Percentiles rank a stretch among this genome's conserved stretches.
Conservation (phyloP, 2,329 filamentous ascomycete species). For the Colletotrichum neosansevieriae region DNA sequence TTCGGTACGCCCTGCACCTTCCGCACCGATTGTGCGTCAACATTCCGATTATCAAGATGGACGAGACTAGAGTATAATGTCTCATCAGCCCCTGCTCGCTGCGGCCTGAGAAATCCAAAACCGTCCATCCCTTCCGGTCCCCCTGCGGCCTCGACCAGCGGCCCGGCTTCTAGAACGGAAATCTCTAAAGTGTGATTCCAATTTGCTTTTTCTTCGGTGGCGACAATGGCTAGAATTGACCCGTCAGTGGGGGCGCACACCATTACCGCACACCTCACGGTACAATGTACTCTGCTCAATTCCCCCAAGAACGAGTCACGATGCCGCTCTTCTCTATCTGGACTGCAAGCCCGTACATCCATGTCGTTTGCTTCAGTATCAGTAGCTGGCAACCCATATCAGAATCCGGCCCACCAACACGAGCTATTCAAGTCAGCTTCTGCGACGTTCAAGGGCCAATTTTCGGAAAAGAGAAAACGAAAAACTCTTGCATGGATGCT, state of each 20-base stretch:
- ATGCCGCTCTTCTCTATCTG: neutral
- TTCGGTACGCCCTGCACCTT: constrained; percentile 15
- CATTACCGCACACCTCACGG: neutral
- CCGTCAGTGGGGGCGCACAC: constrained; percentile 7
- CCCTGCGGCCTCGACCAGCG: constrained; percentile 7
- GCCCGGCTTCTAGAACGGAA: constrained; percentile 37
- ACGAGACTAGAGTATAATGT: constrained; percentile 16
- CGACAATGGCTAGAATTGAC: constrained; percentile 6
- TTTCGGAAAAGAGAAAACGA: constrained; percentile 1
- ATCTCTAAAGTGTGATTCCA: neutral
- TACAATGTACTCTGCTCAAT: neutral
- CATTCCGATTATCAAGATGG: constrained; percentile 22
- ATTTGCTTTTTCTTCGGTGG: constrained; percentile 6
- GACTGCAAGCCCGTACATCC: constrained; percentile 10
- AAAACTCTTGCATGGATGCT: neutral
- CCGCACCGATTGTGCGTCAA: constrained; percentile 21
- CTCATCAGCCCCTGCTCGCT: constrained; percentile 6
- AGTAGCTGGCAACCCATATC: constrained; percentile 22
- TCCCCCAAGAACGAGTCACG: constrained; percentile 20
- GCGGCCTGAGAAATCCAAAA: constrained; percentile 1
- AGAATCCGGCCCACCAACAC: constrained; percentile 11
- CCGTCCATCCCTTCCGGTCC: neutral
- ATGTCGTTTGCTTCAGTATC: constrained; percentile 27
- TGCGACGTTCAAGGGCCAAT: neutral
- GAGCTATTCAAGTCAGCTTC: constrained; percentile 7